Evolutionary conservation across 306 rosid species (phyloP).

Genomic region (Astragalus glycyphyllos): DNA sequence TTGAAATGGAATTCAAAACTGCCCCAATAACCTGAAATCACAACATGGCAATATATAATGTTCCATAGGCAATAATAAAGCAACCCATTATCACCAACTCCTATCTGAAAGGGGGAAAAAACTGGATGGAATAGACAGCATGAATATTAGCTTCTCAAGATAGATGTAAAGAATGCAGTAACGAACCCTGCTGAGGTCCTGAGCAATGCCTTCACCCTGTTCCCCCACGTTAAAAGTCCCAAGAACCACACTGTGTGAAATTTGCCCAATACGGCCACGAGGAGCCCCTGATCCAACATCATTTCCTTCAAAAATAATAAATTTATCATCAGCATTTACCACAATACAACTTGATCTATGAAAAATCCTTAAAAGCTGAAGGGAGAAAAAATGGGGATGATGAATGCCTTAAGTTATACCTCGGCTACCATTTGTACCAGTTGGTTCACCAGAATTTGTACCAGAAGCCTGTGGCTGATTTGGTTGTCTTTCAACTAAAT

Average conservation of each 20-base stretch:
- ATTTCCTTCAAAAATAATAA: constrained; percentile 57
- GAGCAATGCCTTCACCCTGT: constrained; percentile 82
- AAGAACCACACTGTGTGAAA: constrained; percentile 95
- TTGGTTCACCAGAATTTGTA: constrained; percentile 60
- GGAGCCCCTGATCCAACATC: constrained; percentile 66
- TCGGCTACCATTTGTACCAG: constrained; percentile 50
- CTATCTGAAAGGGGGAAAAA: constrained; percentile 3
- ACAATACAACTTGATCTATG: constrained; percentile 20
- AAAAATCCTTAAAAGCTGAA: neutral
- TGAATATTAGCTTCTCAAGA: neutral
- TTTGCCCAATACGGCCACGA: constrained; percentile 81
- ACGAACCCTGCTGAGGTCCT: constrained; percentile 82
- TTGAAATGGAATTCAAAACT: constrained; percentile 86
- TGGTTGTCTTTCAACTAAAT: constrained; percentile 93
- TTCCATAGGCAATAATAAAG: constrained; percentile 14
- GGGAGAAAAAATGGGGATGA: neutral
- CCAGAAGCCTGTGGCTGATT: constrained; percentile 66
- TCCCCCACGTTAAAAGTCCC: constrained; percentile 96
- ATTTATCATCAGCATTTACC: constrained; percentile 19
- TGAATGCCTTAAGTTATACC: constrained; percentile 47
- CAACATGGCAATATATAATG: constrained; percentile 16
- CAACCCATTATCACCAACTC: constrained; percentile 5
- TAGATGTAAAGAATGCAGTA: constrained; percentile 45
- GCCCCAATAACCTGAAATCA: constrained; percentile 86
- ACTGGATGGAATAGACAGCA: constrained; percentile 25